Evolutionary conservation across 805 yeast species (phyloP).

Genomic region (Suhomyces pyralidae): DNA sequence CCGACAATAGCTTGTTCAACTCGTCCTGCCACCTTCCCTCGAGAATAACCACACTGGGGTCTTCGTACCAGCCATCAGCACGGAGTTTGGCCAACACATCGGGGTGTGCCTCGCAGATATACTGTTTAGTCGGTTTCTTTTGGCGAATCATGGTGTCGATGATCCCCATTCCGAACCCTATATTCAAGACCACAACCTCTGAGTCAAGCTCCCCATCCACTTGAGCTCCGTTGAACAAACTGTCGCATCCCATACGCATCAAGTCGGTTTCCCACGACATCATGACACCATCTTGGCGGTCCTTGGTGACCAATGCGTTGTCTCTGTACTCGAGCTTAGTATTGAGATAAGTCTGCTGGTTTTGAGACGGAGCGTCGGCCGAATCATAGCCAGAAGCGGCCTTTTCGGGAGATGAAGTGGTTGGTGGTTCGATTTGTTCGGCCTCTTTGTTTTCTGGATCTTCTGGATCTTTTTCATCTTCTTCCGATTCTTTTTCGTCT

Average conservation of each 20-base stretch:
- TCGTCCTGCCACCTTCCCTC: constrained; percentile 94
- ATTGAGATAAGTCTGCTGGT: constrained; percentile 60
- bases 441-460: background rate
- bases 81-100: constrained; percentile 71
- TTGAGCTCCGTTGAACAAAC: constrained; percentile 52
- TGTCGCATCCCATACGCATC: constrained; percentile 77
- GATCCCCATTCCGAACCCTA: constrained; percentile 97
- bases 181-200: constrained; percentile 61
- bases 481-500: background rate
- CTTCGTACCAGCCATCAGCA: constrained; percentile 79
- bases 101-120: constrained; percentile 93
- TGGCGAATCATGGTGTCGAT: constrained; percentile 68
- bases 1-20: constrained; percentile 58
- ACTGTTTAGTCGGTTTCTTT: constrained; percentile 62
- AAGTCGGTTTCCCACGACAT: constrained; percentile 92
- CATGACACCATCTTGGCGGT: constrained; percentile 87
- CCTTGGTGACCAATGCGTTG: constrained; percentile 67
- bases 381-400: constrained; percentile 7
- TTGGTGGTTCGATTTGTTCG: background rate
- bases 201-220: constrained; percentile 31
- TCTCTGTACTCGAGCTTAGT: constrained; percentile 67
- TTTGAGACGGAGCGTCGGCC: constrained; percentile 53
- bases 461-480: background rate
- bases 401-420: constrained; percentile 1
- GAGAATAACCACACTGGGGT: constrained; percentile 64